Evolutionary conservation across 441 rosid genomes (phyloP).

Genomic region (Adansonia grandidieri): DNA sequence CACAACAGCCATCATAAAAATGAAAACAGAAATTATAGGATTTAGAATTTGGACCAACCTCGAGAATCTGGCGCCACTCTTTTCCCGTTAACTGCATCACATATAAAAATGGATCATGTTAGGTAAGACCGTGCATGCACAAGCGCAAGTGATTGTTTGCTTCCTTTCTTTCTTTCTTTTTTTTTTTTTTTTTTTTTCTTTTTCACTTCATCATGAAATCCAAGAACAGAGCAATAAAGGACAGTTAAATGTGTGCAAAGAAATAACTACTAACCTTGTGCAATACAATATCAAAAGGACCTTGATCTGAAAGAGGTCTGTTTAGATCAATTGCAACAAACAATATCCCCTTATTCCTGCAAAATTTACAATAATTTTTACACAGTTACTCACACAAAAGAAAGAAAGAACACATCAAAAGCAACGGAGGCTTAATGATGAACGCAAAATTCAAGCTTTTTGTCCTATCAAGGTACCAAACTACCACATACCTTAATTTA

Average conservation of each 20-base stretch:
- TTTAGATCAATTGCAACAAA: constrained; percentile 80
- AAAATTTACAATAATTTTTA: constrained; percentile 16
- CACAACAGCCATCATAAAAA: constrained; percentile 5
- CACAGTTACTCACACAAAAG: constrained; percentile 5
- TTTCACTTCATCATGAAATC: background rate
- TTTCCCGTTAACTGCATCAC: constrained; percentile 66
- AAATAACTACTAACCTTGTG: constrained; percentile 60
- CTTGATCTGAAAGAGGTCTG: constrained; percentile 76
- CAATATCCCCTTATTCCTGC: constrained; percentile 77
- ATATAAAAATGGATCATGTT: constrained; percentile 8
- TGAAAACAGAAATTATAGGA: background rate
- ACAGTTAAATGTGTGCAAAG: constrained; percentile 1
- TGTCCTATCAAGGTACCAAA: background rate
- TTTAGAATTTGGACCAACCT: constrained; percentile 48
- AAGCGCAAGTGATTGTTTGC: background rate
- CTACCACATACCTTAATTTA: background rate
- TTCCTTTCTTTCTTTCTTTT: background rate
- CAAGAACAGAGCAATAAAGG: background rate
- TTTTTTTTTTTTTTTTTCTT: too few species aligned
- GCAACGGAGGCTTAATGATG: background rate
- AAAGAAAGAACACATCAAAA: background rate
- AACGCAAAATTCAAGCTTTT: background rate
- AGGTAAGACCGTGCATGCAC: background rate
- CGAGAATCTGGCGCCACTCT: constrained; percentile 82
- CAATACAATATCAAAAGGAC: constrained; percentile 81